These are phyloP conservation scores for Fusarium sarcochroum DNA, from an alignment of 2,329 filamentous ascomycete genomes.

Conservation along the genomic window DNA sequence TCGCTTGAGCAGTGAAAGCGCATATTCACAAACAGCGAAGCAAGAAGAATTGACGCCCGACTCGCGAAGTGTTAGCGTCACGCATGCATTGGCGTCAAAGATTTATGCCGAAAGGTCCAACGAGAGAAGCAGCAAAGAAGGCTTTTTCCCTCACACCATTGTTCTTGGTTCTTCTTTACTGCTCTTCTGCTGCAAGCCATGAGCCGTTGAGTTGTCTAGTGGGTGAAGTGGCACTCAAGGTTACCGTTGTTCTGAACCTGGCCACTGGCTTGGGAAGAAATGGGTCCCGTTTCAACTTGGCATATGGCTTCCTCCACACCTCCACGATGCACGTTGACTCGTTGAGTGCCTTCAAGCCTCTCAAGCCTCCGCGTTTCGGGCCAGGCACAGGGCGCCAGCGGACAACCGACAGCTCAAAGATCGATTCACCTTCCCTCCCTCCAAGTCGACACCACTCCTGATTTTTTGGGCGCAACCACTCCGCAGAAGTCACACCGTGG, in stretches of 20 bases:
- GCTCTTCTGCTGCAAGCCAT: constrained; percentile 33
- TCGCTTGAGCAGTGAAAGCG: constrained; percentile 14
- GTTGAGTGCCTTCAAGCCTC: constrained; percentile 29
- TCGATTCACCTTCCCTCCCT: constrained; percentile 23
- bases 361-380: constrained; percentile 39
- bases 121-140: constrained; percentile 34
- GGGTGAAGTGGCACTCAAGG: constrained; percentile 34
- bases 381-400: constrained; percentile 33
- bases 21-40: constrained; percentile 13
- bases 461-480: constrained; percentile 23
- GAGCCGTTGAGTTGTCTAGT: constrained; percentile 29
- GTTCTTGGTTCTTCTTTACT: constrained; percentile 23
- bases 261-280: constrained; percentile 11
- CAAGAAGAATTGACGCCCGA: constrained; percentile 16
- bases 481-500: constrained; percentile 27
- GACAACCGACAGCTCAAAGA: constrained; percentile 32
- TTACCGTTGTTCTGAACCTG: constrained; percentile 29
- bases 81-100: constrained; percentile 42
- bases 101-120: constrained; percentile 23
- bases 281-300: constrained; percentile 43
- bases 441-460: constrained; percentile 18
- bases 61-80: constrained; percentile 33
- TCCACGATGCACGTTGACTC: constrained; percentile 36
- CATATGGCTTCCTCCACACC: constrained; percentile 37
- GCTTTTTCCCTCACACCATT: constrained; percentile 36